A percentile compares a stretch with the other conserved stretches of the same genome.
Evolutionary conservation across 2,329 filamentous ascomycete genomes (phyloP).

Genomic region (Monilinia fructigena): DNA sequence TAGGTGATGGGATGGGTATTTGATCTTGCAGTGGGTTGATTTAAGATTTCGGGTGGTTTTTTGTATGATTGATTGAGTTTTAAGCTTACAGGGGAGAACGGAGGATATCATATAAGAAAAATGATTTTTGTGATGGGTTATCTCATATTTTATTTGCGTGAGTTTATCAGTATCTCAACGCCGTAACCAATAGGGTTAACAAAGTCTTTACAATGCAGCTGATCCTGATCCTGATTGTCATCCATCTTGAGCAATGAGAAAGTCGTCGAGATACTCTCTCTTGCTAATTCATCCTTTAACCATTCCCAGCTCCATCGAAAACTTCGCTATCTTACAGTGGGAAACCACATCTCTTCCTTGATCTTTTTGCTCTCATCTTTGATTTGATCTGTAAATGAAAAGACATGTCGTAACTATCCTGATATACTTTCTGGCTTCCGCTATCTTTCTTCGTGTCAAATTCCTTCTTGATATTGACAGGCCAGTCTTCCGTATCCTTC

Average conservation of each 20-base stretch:
- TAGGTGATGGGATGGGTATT: too few species aligned
- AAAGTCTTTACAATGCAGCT: neutral
- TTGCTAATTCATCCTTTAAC: neutral
- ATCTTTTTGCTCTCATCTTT: slow-evolving; percentile 4
- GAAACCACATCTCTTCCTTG: neutral
- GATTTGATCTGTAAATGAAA: neutral
- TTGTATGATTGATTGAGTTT: too few species aligned
- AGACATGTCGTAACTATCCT: neutral
- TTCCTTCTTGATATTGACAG: neutral
- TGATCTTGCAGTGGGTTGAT: too few species aligned
- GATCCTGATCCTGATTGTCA: neutral
- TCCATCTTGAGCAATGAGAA: too few species aligned
- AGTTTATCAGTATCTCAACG: neutral
- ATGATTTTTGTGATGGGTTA: neutral
- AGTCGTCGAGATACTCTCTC: too few species aligned
- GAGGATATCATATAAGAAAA: too few species aligned
- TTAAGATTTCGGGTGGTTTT: too few species aligned
- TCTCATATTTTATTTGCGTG: neutral
- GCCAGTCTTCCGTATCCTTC: neutral
- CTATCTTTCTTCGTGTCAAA: neutral
- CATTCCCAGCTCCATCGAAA: neutral
- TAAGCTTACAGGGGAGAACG: too few species aligned
- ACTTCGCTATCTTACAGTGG: neutral
- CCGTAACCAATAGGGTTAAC: neutral
- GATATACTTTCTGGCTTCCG: neutral